Conservation (phyloP, 2,329 filamentous ascomycete genomes). For the Aspergillus sclerotialis region DNA sequence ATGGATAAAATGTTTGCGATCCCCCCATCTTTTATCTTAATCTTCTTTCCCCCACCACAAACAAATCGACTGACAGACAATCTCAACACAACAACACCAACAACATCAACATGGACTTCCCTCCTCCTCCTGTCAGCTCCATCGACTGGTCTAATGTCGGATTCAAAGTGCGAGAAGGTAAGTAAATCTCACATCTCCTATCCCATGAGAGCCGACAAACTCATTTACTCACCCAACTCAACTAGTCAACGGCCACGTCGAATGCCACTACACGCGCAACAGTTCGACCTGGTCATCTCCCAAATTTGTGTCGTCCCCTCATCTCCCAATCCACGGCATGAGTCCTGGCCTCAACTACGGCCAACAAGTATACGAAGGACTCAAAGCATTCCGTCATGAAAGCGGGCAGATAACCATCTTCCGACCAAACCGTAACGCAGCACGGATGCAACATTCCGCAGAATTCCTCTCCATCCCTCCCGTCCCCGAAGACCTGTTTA, state of each 20-base stretch:
- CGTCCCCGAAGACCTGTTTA: conserved; percentile 69
- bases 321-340: conserved; percentile 88
- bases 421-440: conserved; percentile 77
- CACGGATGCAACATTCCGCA: conserved; percentile 76
- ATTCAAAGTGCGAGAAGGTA: conserved; percentile 86
- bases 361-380: conserved; percentile 95
- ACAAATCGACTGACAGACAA: conserved; percentile 1
- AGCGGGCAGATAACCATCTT: conserved; percentile 73
- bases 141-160: conserved; percentile 85
- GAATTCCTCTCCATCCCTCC: conserved; percentile 75
- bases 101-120: conserved; percentile 18
- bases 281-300: conserved; percentile 71
- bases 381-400: conserved; percentile 80
- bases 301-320: conserved; percentile 73
- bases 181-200: conserved; percentile 11
- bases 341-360: conserved; percentile 93
- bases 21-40: background rate
- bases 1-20: too few species aligned
- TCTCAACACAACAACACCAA: too few species aligned
- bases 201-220: conserved; percentile 24
- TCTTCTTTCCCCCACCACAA: conserved; percentile 1
- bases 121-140: conserved; percentile 23
- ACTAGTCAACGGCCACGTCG: conserved; percentile 82
- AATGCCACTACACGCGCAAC: conserved; percentile 70
- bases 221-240: background rate